Conservation (phyloP, 306 rosid genomes). For the Sicyos edulis region DNA sequence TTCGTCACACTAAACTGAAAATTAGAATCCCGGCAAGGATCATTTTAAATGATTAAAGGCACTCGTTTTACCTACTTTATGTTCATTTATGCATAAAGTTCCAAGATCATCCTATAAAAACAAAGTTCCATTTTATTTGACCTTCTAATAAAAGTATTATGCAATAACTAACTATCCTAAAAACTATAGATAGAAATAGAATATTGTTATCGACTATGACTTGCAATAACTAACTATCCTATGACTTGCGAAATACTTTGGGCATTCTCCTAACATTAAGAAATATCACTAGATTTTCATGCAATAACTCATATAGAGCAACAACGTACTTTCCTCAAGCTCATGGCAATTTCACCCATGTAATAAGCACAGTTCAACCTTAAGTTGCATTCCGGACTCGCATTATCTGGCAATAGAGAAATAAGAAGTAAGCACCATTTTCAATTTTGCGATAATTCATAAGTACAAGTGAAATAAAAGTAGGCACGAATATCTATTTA, state of each 20-base stretch:
- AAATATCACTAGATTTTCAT: conserved; percentile 12
- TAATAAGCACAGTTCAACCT: conserved; percentile 67
- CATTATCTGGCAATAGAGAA: conserved; percentile 44
- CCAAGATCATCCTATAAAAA: too few species aligned
- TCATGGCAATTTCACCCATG: conserved; percentile 89
- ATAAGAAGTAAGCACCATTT: background rate
- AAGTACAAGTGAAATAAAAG: background rate
- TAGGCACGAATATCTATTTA: background rate
- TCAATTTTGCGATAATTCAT: background rate
- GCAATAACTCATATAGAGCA: background rate
- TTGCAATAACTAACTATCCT: too few species aligned
- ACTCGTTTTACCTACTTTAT: too few species aligned
- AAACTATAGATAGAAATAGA: background rate
- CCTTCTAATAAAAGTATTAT: background rate
- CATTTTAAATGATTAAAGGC: too few species aligned
- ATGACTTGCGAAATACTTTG: too few species aligned
- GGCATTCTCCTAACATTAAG: too few species aligned
- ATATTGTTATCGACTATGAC: too few species aligned
- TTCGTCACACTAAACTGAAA: background rate
- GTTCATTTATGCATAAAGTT: too few species aligned
- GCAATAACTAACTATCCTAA: background rate
- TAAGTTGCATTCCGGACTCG: conserved; percentile 74
- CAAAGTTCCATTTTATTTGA: background rate
- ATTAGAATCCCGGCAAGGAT: background rate
- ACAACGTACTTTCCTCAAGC: conserved; percentile 74